Evolutionary conservation across 768 basidiomycete species (phyloP).

Genomic region (Calocera viscosa): DNA sequence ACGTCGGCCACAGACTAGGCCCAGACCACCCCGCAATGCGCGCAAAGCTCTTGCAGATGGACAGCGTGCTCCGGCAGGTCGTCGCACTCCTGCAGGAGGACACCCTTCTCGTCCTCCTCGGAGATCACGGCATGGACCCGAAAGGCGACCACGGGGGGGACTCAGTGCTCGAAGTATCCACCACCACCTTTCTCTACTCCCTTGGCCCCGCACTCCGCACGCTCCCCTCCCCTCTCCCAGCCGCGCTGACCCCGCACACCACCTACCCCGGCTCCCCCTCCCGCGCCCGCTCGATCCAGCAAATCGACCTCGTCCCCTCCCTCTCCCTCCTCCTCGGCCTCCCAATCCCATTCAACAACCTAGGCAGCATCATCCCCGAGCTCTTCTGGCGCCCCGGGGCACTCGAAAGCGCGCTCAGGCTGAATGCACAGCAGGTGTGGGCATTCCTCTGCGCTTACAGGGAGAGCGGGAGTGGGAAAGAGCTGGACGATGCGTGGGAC

Average conservation of each 20-base stretch:
- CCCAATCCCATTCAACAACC: conserved; percentile 90
- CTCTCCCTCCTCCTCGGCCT: conserved; percentile 80
- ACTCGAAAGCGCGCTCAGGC: conserved; percentile 47
- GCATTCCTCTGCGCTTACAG: conserved; percentile 69
- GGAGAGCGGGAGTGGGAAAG: conserved; percentile 50
- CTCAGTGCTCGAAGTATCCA: conserved; percentile 65
- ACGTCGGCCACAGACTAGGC: conserved; percentile 88
- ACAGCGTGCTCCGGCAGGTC: conserved; percentile 57
- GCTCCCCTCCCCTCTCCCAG: conserved; percentile 37
- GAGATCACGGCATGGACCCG: conserved; percentile 95
- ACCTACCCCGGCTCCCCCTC: conserved; percentile 23
- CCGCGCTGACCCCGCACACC: conserved; percentile 31
- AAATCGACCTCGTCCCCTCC: conserved; percentile 87
- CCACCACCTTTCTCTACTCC: conserved; percentile 77
- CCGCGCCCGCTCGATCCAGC: conserved; percentile 56
- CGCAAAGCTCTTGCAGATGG: conserved; percentile 78
- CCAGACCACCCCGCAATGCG: conserved; percentile 80
- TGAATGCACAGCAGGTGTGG: conserved; percentile 66
- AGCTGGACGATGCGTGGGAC: conserved; percentile 56
- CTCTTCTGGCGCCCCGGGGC: conserved; percentile 50
- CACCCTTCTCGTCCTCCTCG: conserved; percentile 80
- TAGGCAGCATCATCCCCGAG: conserved; percentile 85
- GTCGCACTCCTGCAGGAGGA: conserved; percentile 69
- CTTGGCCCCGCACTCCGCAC: conserved; percentile 20
- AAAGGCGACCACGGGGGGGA: conserved; percentile 95